phyloP scores from a whole-genome alignment of 2,329 filamentous ascomycete genomes.

The Aspergillus piperis region DNA sequence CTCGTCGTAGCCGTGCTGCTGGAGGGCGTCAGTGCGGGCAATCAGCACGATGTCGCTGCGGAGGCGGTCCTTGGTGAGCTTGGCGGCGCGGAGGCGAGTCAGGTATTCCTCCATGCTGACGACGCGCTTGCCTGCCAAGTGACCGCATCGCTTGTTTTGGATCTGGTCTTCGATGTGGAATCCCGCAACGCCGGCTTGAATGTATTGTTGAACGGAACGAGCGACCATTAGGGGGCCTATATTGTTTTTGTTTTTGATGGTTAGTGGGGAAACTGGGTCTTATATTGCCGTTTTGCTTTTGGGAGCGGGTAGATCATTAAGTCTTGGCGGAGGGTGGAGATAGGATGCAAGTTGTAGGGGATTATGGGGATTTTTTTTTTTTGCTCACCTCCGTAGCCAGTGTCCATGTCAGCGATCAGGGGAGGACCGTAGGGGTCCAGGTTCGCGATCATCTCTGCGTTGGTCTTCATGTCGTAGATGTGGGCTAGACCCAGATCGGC shows the following conservation, averaged over 20 bases:
- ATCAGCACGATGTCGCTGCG: conserved; percentile 47
- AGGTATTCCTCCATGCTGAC: conserved; percentile 38
- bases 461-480: conserved; percentile 62
- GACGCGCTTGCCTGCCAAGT: conserved; percentile 43
- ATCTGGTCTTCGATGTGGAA: conserved; percentile 62
- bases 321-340: too few relatives aligned
- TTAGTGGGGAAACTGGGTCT: background rate
- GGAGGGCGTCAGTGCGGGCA: conserved; percentile 44
- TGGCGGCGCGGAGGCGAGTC: conserved; percentile 40
- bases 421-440: conserved; percentile 56
- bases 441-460: conserved; percentile 66
- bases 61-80: conserved; percentile 34
- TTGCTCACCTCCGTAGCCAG: conserved; percentile 51
- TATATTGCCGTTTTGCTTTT: conserved; percentile 20
- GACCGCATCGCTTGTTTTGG: conserved; percentile 44
- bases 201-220: conserved; percentile 52
- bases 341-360: too few relatives aligned
- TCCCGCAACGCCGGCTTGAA: conserved; percentile 55
- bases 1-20: conserved; percentile 44
- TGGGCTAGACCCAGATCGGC: conserved; percentile 65
- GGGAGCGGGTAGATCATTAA: too few relatives aligned
- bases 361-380: background rate
- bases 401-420: conserved; percentile 61
- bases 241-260: too few relatives aligned
- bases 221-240: conserved; percentile 46